Evolutionary conservation across 1,284 basidiomycete species (phyloP).

Genomic region (Clitocybe nebularis): DNA sequence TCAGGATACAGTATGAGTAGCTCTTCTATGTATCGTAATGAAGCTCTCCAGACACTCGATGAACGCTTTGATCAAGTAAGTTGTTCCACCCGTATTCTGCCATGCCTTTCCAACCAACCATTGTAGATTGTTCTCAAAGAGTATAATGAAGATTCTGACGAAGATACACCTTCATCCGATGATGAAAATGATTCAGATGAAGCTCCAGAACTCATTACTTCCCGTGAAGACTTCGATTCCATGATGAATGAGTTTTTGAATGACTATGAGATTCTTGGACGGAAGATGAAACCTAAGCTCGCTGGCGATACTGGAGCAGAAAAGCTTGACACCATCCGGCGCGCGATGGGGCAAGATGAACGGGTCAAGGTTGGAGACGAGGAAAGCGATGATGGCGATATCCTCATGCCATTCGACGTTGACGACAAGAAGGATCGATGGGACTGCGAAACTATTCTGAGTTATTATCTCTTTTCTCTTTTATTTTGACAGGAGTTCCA

Average conservation of each 20-base stretch:
- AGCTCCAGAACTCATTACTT: conserved; percentile 72
- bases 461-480: conserved; percentile 47
- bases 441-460: conserved; percentile 93
- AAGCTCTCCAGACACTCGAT: conserved; percentile 85
- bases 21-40: conserved; percentile 92
- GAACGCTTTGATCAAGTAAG: conserved; percentile 90
- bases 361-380: conserved; percentile 37
- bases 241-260: conserved; percentile 96
- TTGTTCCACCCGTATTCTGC: not conserved
- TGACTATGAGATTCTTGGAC: conserved; percentile 89
- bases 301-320: conserved; percentile 68
- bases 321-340: conserved; percentile 77
- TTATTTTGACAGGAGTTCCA: not conserved
- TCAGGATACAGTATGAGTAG: conserved; percentile 97
- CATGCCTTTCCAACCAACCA: not conserved
- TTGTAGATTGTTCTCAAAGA: conserved; percentile 65
- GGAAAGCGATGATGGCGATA: conserved; percentile 43
- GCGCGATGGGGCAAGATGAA: conserved; percentile 72
- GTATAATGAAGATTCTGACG: conserved; percentile 62
- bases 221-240: conserved; percentile 82
- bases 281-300: conserved; percentile 77
- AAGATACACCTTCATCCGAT: conserved; percentile 33
- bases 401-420: conserved; percentile 49
- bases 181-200: conserved; percentile 54
- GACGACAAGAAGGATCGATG: conserved; percentile 77